These are phyloP conservation scores for Sporothrix dimorphospora DNA, from an alignment of 2,329 filamentous ascomycete species.

Conservation along the genomic window DNA sequence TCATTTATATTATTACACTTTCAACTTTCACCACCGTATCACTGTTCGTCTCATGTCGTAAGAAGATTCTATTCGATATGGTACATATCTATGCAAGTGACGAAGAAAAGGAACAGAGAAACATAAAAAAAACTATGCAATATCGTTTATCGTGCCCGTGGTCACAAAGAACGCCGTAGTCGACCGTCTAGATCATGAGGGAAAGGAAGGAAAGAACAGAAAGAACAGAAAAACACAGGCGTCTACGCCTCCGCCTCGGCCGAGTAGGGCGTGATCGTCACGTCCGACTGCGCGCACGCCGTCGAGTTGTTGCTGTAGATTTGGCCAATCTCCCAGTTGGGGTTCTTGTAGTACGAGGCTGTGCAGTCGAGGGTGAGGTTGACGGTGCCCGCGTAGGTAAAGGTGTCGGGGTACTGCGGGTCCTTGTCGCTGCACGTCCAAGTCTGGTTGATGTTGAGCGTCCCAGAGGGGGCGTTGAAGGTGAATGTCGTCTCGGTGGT, in stretches of 20 bases:
- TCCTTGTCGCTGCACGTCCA: conserved; percentile 52
- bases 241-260: conserved; percentile 43
- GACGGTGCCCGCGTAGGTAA: conserved; percentile 41
- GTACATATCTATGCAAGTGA: conserved; percentile 12
- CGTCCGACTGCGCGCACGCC: conserved; percentile 40
- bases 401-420: conserved; percentile 44
- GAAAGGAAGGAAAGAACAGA: background rate
- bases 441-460: conserved; percentile 52
- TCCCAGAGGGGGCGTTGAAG: conserved; percentile 44
- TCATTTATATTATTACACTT: background rate
- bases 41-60: too few relatives aligned
- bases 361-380: conserved; percentile 45
- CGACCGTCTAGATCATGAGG: background rate
- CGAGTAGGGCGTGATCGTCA: conserved; percentile 41
- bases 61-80: background rate
- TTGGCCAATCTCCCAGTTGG: conserved; percentile 46
- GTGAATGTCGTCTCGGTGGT: conserved; percentile 46
- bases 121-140: background rate
- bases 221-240: background rate
- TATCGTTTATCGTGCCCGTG: background rate
- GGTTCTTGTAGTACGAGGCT: conserved; percentile 43
- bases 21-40: too few relatives aligned
- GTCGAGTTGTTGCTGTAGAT: conserved; percentile 45
- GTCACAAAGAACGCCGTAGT: background rate
- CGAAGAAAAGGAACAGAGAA: background rate